A percentile compares a stretch with the other conserved stretches of the same genome.
These are phyloP conservation scores for Cicer bijugum DNA, from an alignment of 306 rosid genomes.

Conservation along the genomic window DNA sequence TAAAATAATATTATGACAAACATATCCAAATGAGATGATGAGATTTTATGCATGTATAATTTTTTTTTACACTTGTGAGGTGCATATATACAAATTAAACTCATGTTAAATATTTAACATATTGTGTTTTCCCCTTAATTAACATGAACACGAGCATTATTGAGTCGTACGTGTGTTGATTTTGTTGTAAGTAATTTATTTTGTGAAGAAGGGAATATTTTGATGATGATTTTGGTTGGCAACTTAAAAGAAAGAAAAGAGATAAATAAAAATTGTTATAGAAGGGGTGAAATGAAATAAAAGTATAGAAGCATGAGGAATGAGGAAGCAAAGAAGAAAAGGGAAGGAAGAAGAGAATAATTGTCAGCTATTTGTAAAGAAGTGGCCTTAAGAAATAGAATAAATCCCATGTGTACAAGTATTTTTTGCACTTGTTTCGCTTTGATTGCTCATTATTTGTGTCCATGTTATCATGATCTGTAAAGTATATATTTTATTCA, in stretches of 20 bases:
- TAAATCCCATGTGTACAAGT: slow-evolving; percentile 47
- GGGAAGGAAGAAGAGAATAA: slow-evolving; percentile 41
- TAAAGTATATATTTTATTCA: slow-evolving; percentile 40
- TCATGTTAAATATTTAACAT: too few species aligned
- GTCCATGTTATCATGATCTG: slow-evolving; percentile 54
- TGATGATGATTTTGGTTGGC: neutral
- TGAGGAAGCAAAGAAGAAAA: slow-evolving; percentile 36
- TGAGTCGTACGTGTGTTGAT: too few species aligned
- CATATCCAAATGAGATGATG: too few species aligned
- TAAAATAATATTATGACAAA: too few species aligned
- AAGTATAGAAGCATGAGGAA: slow-evolving; percentile 34
- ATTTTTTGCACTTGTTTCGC: slow-evolving; percentile 54
- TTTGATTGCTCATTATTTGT: slow-evolving; percentile 52
- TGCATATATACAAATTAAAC: too few species aligned
- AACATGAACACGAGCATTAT: too few species aligned
- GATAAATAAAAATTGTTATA: slow-evolving; percentile 11
- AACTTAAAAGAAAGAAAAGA: slow-evolving; percentile 41
- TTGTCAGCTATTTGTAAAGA: slow-evolving; percentile 48
- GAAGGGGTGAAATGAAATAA: neutral
- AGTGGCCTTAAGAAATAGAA: slow-evolving; percentile 29
- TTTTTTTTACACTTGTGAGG: too few species aligned
- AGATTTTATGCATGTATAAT: too few species aligned
- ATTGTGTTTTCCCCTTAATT: too few species aligned
- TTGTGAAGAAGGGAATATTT: too few species aligned
- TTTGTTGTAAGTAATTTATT: too few species aligned